phyloP scores from a whole-genome alignment of 495 filamentous ascomycete genomes.

The Collariella sp. region DNA sequence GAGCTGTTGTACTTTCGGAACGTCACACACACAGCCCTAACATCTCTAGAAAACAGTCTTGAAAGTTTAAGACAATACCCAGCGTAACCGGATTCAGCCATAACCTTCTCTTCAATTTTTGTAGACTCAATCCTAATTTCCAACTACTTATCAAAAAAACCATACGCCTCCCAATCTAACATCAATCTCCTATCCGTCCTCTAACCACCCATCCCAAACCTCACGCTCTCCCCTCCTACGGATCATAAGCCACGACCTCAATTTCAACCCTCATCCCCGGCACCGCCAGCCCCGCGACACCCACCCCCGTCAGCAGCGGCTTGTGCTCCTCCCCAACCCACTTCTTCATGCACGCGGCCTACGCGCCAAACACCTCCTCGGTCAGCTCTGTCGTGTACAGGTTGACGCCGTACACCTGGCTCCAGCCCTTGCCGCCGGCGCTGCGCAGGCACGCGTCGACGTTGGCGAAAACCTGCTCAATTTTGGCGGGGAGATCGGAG shows the following conservation, averaged over 20 bases:
- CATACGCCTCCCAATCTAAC: background rate
- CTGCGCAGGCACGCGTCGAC: constrained; percentile 9
- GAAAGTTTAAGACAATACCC: too few relatives aligned
- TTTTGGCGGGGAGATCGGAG: background rate
- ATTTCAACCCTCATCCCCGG: constrained; percentile 15
- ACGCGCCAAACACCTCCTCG: constrained; percentile 6
- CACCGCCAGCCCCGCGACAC: constrained; percentile 8
- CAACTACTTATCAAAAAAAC: too few relatives aligned
- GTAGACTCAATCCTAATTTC: background rate
- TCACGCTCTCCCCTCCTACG: background rate
- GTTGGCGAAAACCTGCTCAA: constrained; percentile 14
- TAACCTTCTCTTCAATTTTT: too few relatives aligned
- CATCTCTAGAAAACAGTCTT: too few relatives aligned
- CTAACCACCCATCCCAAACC: too few relatives aligned
- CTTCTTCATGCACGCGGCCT: constrained; percentile 2
- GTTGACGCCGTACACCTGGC: constrained; percentile 9
- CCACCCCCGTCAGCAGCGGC: constrained; percentile 14
- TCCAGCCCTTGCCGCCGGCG: constrained; percentile 10
- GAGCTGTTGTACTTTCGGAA: too few relatives aligned
- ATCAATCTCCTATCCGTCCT: background rate
- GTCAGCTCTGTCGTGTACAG: constrained; percentile 4
- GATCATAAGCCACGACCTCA: constrained; percentile 3
- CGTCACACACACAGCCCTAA: too few relatives aligned
- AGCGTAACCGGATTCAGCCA: too few relatives aligned
- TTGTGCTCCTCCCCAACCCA: constrained; percentile 12